Evolutionary conservation across 257 asterid species (phyloP), one percentile per base, ranked within the genome.

Genomic region (Asclepias syriaca): DNA sequence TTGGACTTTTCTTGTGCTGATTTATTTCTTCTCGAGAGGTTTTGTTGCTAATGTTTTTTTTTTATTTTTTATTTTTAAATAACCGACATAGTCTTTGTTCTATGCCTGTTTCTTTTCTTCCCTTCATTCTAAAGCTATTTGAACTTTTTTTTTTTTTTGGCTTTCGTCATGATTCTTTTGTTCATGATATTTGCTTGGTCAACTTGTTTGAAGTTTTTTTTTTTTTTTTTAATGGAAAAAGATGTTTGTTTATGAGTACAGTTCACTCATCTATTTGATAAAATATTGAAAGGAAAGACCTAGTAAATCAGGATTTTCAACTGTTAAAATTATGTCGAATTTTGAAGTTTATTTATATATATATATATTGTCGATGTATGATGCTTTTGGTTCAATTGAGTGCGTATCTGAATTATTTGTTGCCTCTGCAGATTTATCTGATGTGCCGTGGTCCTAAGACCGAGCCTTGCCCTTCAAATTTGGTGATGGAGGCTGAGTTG

Each of bases 361-460:
- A n/a, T n/a, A n/a, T n/a, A n/a, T n/a, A n/a, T n/a, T n/a, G n/a
- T n/a, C n/a, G n/a, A n/a, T n/a, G n/a, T n/a, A 64, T 49, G 5
- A 7, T 12, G 48, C 7, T 72, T 21, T 18, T 32, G 18, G 27
- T 39, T 37, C 34, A 48, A 49, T 22, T 51, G 37, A 66, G 65
- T 46, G 29, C 37, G 29, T 74, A 43, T 79, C 70, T 79, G 56
- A 78, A 79, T 53, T 70, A 48, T 67, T 27, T 72, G 63, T 67
- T 3, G 10, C 70, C 10, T 54, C 49, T 86, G 77, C 87, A 88
- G 93, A 64, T 84, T 51, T 43, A 71, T 82, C 71, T 82, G 69
- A 79, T 87, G 87, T 81, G 84, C 72, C 72, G 73, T 75, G 87
- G 79, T 79, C 83, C 89, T 60, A 81, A 84, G 77, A 74, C 39